Conservation (phyloP, 371 early-diverging fungal genomes). For the Thermomucor indicae-seudaticae region DNA sequence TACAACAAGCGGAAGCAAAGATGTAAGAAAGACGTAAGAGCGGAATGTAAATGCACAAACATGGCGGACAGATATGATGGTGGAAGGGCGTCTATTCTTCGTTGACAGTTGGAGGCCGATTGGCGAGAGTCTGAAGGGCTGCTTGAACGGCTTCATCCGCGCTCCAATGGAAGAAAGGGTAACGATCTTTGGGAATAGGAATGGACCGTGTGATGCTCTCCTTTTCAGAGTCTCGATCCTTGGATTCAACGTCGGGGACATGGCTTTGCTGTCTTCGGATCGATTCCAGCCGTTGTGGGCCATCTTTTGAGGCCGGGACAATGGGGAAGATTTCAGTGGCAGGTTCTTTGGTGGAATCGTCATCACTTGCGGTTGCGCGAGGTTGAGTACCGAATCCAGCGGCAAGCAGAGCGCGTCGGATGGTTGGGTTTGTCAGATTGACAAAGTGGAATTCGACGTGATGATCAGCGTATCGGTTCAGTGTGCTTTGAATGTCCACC, state of each 20-base stretch:
- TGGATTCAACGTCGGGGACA: not conserved
- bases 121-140: constrained; percentile 11
- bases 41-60: too few relatives aligned
- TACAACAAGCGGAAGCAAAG: too few relatives aligned
- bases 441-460: constrained; percentile 50
- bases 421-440: constrained; percentile 31
- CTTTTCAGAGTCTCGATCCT: not conserved
- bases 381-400: constrained; percentile 42
- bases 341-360: not conserved
- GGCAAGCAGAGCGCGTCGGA: constrained; percentile 32
- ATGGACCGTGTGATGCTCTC: constrained; percentile 4
- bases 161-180: constrained; percentile 51
- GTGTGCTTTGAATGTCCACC: constrained; percentile 47
- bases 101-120: too few relatives aligned
- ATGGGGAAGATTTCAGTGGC: constrained; percentile 34
- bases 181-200: constrained; percentile 30
- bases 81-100: too few relatives aligned
- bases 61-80: too few relatives aligned
- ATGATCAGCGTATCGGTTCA: constrained; percentile 51
- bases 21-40: too few relatives aligned
- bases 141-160: constrained; percentile 42
- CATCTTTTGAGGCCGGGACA: constrained; percentile 37
- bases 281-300: too few relatives aligned
- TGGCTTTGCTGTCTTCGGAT: constrained; percentile 1
- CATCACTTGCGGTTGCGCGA: not conserved